Evolutionary conservation across 257 asterid species (phyloP), one percentile per base, ranked within the genome.

Genomic region (Penstemon davidsonii): DNA sequence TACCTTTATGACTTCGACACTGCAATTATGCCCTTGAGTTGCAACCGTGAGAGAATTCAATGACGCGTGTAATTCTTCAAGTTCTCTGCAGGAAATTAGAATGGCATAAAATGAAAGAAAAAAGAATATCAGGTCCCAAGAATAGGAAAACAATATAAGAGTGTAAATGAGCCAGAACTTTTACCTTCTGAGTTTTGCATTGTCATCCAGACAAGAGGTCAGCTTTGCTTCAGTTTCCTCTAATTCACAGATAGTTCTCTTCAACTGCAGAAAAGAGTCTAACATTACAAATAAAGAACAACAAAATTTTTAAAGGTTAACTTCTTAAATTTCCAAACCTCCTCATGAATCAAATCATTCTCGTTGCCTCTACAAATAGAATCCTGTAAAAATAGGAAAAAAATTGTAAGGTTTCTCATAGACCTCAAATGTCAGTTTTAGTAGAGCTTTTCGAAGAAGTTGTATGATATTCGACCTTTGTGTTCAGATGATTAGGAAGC

Each of bases 161-260:
- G 6, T 7, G 65, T 55, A 69, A 58, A 73, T 33, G 18, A 71
- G 53, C 49, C 38, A 6, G 40, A 70, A 65, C 15, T 25, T 40
- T 75, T 76, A 88, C 99, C 95, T 64, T 71, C 78, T 80, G 75
- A 90, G 94, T 80, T 79, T 83, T 72, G 84, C 81, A 80, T 90
- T 93, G 78, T 87, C 83, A 68, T 85, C 94, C 52, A 87, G 79
- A 73, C 84, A 81, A 81, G 74, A 44, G 66, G 81, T 78, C 13
- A 88, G 83, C 61, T 88, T 88, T 33, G 70, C 75, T 75, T 83
- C 85, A 78, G 85, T 84, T 69, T 81, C 89, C 78, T 88, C 93
- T 69, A 93, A 78, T 81, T 88, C 91, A 11, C 62, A 51, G 36
- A 80, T 73, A 68, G 97, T 85, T 79, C 64, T 84, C 59, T 80